A percentile compares a stretch with the other conserved stretches of the same genome.
These are phyloP conservation scores for Saccharomyces hybrid DNA, from an alignment of 1,139 yeast genomes.

Conservation along the genomic window DNA sequence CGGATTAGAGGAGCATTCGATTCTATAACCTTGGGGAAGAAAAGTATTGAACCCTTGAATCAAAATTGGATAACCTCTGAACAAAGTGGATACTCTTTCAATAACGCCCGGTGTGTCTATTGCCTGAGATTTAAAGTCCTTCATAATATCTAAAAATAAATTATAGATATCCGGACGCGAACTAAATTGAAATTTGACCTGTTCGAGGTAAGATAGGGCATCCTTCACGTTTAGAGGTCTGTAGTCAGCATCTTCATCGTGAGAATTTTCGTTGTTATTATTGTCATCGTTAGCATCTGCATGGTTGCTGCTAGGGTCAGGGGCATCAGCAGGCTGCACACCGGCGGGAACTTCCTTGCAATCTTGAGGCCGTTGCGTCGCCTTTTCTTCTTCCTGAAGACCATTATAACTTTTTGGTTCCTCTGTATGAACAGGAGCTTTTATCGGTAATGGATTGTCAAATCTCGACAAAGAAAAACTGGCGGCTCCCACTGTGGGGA, in stretches of 20 bases:
- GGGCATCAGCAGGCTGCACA: slow-evolving; percentile 11
- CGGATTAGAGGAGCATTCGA: slow-evolving; percentile 85
- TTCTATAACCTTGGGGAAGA: slow-evolving; percentile 91
- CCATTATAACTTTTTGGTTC: background rate
- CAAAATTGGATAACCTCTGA: slow-evolving; percentile 85
- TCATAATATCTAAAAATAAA: slow-evolving; percentile 93
- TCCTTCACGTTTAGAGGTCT: slow-evolving; percentile 93
- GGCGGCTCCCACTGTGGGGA: background rate
- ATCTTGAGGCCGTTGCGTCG: background rate
- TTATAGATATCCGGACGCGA: slow-evolving; percentile 94
- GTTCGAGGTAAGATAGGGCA: slow-evolving; percentile 90
- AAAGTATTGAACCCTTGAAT: slow-evolving; percentile 97
- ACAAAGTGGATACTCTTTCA: slow-evolving; percentile 83
- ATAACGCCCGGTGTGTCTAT: slow-evolving; percentile 98
- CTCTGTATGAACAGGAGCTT: background rate
- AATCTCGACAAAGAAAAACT: slow-evolving; percentile 22
- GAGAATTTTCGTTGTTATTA: background rate
- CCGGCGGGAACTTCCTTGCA: slow-evolving; percentile 12
- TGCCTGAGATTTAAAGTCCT: slow-evolving; percentile 91
- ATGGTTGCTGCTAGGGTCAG: slow-evolving; percentile 11
- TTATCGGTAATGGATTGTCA: slow-evolving; percentile 22
- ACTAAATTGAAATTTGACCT: slow-evolving; percentile 87
- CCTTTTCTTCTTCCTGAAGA: background rate
- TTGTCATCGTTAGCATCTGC: slow-evolving; percentile 5
- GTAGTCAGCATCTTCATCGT: slow-evolving; percentile 35